Conservation (phyloP, 139 green algal genomes). For the Yamagishiella unicocca region DNA sequence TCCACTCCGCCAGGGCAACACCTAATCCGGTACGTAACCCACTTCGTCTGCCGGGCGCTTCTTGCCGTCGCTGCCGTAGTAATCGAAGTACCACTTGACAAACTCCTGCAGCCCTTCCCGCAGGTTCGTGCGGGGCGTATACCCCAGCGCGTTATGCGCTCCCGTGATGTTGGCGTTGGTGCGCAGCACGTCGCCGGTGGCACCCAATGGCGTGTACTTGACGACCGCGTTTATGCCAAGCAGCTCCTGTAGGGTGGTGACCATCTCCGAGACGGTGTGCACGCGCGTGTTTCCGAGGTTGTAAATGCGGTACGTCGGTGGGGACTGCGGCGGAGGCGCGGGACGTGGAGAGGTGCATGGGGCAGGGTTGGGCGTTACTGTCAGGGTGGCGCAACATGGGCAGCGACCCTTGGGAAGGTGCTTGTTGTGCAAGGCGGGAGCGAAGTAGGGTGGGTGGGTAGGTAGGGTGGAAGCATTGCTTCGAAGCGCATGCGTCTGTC, state of each 20-base stretch:
- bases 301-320: constrained; percentile 63
- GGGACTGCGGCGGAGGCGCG: not conserved
- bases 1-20: too few relatives aligned
- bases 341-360: not conserved
- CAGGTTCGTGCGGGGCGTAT: constrained; percentile 57
- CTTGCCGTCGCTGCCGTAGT: constrained; percentile 62
- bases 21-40: constrained; percentile 50
- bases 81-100: constrained; percentile 78
- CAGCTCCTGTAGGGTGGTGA: constrained; percentile 73
- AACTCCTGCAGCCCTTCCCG: constrained; percentile 75
- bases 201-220: constrained; percentile 71
- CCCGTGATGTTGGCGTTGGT: constrained; percentile 83
- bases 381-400: too few relatives aligned
- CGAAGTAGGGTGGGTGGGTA: too few relatives aligned
- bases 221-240: constrained; percentile 66
- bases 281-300: constrained; percentile 87
- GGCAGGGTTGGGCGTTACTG: too few relatives aligned
- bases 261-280: constrained; percentile 76
- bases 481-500: too few relatives aligned
- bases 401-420: too few relatives aligned
- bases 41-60: constrained; percentile 37
- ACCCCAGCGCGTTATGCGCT: constrained; percentile 59
- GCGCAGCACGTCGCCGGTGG: constrained; percentile 80
- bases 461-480: too few relatives aligned
- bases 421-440: too few relatives aligned